These are phyloP conservation scores for Vaccinium corymbosum DNA, from an alignment of 148 eudicot genomes.

Conservation along the genomic window DNA sequence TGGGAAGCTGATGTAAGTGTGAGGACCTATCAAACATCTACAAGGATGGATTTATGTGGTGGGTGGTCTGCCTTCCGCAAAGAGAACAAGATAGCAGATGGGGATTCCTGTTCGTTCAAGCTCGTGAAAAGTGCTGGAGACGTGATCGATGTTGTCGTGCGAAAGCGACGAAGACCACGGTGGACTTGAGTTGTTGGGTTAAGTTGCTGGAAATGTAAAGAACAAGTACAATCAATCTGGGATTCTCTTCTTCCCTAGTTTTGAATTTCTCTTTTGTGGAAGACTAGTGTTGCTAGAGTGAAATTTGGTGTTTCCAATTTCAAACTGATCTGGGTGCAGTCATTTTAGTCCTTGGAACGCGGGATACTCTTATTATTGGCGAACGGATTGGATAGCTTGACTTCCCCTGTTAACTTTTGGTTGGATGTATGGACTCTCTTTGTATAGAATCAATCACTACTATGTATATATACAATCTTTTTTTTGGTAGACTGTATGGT, in stretches of 20 bases:
- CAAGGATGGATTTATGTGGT: not conserved
- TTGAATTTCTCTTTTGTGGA: too few relatives aligned
- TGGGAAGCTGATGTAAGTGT: not conserved
- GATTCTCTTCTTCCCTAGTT: too few relatives aligned
- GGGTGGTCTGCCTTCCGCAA: constrained; percentile 7
- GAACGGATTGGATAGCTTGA: not conserved
- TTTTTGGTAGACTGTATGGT: too few relatives aligned
- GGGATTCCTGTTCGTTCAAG: constrained; percentile 5
- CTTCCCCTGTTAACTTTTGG: not conserved
- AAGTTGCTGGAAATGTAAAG: too few relatives aligned
- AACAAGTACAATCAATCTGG: too few relatives aligned
- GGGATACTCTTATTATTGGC: not conserved
- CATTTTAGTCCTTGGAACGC: not conserved
- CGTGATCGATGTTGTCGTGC: not conserved
- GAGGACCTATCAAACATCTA: not conserved
- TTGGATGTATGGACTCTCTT: not conserved
- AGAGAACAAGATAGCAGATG: not conserved
- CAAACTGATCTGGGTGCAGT: not conserved
- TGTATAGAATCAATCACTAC: not conserved
- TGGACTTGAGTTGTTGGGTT: not conserved
- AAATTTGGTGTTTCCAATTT: not conserved
- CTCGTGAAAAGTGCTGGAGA: not conserved
- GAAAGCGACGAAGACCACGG: not conserved
- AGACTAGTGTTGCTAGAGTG: not conserved
- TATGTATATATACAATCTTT: too few relatives aligned